Base-by-base conservation (phyloP, 1,139 yeast species). In the Blastobotrys ciferrii region DNA sequence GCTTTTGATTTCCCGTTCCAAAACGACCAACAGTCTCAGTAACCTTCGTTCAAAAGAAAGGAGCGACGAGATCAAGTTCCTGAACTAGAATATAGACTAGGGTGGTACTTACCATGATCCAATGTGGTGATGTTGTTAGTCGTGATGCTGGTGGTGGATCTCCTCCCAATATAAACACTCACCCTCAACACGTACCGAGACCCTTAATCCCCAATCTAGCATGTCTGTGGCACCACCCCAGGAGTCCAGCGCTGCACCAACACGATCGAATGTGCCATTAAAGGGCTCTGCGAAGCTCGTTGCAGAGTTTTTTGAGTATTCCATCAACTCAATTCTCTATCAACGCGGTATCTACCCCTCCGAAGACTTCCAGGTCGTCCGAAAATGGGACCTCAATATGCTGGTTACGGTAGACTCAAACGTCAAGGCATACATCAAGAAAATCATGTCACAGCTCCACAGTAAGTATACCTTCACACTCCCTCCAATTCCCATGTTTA, bases 301-400 rank as follows among this genome's bases (percentile, higher is more conserved):
- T 0, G 80, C 92, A 1, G 96, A 89, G 67, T 89, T 87, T 69
- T 89, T 89, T 62, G 82, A 86, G 60, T 87, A 80, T 63, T 81
- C 91, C 50, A 81, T 87, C 53, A 84, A 87, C 64, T 81, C 84
- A 52, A 87, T 91, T 31, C 75, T 91, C 4, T 91, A 85, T 66
- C 98, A 91, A 64, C 71, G 98, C 48, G 96, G 96, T 0, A 84
- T 91, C 35, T 91, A 91, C 61, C 96, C 96, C 0, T 76, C 87
- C 1, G 96, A 87, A 58, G 96, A 88, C 63, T 91, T 91, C 66
- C 79, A 78, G 52, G 76, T 84, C 0, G 91, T 87, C 2, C 77
- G 80, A 57, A 88, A 88, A 64, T 91, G 88, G 66, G 96, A 88
- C 39, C 67, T 91, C 48, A 86, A 86, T 50, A 69, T 91, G 67